These are phyloP conservation scores for Diaporthe capsici DNA, from an alignment of 2,329 filamentous ascomycete genomes.

Conservation along the genomic window DNA sequence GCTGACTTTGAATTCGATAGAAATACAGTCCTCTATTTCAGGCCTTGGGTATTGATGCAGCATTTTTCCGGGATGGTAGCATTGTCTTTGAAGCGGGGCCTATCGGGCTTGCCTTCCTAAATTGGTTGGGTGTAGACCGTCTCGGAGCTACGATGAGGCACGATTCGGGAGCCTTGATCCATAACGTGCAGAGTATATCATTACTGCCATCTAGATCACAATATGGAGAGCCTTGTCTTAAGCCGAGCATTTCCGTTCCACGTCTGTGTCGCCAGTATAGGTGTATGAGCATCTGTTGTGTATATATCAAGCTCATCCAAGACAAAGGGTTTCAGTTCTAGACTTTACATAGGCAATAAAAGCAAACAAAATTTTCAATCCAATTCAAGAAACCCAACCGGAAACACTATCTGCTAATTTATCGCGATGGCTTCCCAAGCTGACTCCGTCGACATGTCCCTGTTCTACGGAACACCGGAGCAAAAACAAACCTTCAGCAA, in stretches of 20 bases:
- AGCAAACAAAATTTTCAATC: neutral
- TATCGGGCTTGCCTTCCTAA: neutral
- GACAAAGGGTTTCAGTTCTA: neutral
- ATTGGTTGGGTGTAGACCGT: neutral
- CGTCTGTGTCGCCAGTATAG: neutral
- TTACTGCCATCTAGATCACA: neutral
- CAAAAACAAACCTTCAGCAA: neutral
- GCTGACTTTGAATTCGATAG: neutral
- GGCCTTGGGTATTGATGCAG: neutral
- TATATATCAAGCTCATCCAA: neutral
- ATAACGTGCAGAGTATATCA: neutral
- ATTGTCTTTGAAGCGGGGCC: neutral
- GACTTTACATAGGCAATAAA: neutral
- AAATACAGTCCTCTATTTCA: neutral
- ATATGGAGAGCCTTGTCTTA: neutral
- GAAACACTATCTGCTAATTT: neutral
- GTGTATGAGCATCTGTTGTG: neutral
- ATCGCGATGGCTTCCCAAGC: neutral
- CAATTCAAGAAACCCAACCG: neutral
- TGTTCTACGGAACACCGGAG: neutral
- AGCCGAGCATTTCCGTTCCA: neutral
- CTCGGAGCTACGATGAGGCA: neutral
- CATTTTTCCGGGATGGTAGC: neutral
- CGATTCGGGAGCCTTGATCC: neutral
- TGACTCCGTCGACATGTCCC: neutral